Conservation (phyloP, 371 early-diverging fungal species). For the Mortierella sp. region DNA sequence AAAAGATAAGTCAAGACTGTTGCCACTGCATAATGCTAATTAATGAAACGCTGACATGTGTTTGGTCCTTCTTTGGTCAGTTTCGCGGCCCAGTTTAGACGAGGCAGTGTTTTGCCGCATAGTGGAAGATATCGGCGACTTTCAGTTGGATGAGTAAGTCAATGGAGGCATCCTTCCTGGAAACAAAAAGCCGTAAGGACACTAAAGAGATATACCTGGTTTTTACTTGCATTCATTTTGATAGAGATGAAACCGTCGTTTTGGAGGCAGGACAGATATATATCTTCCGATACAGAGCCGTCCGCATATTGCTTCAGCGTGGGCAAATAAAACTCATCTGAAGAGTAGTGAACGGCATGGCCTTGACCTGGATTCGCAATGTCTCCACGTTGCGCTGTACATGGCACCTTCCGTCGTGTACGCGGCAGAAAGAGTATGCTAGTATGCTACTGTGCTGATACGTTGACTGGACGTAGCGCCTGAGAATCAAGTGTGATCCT, state of each 20-base stretch:
- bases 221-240: background rate
- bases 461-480: no score
- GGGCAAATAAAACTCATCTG: slow-evolving; percentile 60
- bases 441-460: no score
- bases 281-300: slow-evolving; percentile 63
- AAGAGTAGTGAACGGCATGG: background rate
- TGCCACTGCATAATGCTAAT: no score
- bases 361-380: no score
- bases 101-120: slow-evolving; percentile 80
- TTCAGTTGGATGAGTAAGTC: slow-evolving; percentile 59
- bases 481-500: no score
- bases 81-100: slow-evolving; percentile 75
- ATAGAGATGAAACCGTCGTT: slow-evolving; percentile 54
- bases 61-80: slow-evolving; percentile 53
- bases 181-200: no score
- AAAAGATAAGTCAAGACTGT: no score
- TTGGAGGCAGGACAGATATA: slow-evolving; percentile 61
- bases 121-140: slow-evolving; percentile 66
- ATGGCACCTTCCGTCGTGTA: no score
- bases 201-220: background rate
- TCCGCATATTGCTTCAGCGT: slow-evolving; percentile 59
- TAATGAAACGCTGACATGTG: no score
- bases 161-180: no score
- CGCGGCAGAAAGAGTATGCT: no score
- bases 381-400: no score